Conservation (phyloP, 2,329 filamentous ascomycete species). For the Pestalotiopsis sp. region DNA sequence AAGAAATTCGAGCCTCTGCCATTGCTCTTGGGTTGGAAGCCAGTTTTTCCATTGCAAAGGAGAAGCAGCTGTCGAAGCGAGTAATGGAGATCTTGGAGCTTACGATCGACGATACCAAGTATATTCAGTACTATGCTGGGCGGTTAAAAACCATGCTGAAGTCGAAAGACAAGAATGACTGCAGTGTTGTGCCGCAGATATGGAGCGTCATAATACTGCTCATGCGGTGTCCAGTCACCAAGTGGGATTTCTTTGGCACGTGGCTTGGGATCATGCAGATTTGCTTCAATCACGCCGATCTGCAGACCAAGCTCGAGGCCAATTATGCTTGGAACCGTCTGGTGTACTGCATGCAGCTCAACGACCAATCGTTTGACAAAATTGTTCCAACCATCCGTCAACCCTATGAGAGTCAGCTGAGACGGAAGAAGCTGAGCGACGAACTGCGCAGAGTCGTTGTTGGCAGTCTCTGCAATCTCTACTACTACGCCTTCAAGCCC, state of each 20-base stretch:
- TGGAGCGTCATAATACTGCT: conserved; percentile 86
- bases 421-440: conserved; percentile 63
- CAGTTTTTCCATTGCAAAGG: conserved; percentile 69
- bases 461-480: conserved; percentile 75
- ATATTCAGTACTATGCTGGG: conserved; percentile 70
- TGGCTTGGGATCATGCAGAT: conserved; percentile 81
- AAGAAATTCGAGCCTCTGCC: conserved; percentile 75
- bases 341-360: conserved; percentile 72
- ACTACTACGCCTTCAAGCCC: conserved; percentile 83
- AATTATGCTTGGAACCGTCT: conserved; percentile 87
- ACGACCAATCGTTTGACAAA: conserved; percentile 60
- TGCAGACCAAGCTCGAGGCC: conserved; percentile 71
- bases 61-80: conserved; percentile 67
- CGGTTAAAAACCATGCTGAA: conserved; percentile 71
- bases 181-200: conserved; percentile 76
- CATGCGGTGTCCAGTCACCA: conserved; percentile 66
- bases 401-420: conserved; percentile 70
- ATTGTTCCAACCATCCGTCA: conserved; percentile 61
- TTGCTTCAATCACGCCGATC: conserved; percentile 81
- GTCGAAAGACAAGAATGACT: conserved; percentile 63
- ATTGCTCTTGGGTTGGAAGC: conserved; percentile 75
- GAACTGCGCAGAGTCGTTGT: conserved; percentile 61
- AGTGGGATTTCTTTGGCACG: conserved; percentile 72
- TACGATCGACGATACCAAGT: conserved; percentile 61
- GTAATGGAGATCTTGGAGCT: conserved; percentile 66